phyloP scores from a whole-genome alignment of 257 asterid genomes.

The Euphrasia confusa region DNA sequence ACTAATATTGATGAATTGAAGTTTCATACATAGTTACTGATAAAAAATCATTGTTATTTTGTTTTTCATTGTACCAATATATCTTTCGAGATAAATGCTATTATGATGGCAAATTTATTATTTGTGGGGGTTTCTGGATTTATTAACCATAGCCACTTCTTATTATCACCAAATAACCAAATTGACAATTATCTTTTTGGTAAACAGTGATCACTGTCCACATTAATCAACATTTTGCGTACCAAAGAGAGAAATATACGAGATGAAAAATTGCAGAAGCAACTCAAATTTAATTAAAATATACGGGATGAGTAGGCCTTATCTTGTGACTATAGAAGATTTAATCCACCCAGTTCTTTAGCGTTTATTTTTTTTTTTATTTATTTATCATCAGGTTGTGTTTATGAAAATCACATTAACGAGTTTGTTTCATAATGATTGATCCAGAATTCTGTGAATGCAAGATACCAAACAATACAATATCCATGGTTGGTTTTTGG shows the following conservation, averaged over 20 bases:
- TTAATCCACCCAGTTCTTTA: conserved; percentile 8
- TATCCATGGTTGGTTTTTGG: conserved; percentile 98
- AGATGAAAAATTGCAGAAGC: background rate
- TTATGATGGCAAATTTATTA: background rate
- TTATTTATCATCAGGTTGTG: conserved; percentile 19
- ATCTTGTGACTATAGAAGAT: conserved; percentile 1
- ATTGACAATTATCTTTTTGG: conserved; percentile 9
- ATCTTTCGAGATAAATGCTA: conserved; percentile 1
- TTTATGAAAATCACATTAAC: conserved; percentile 21
- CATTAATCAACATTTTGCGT: conserved; percentile 7
- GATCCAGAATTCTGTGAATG: conserved; percentile 91
- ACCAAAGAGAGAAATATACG: background rate
- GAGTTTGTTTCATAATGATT: conserved; percentile 21
- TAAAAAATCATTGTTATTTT: conserved; percentile 2
- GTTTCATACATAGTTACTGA: conserved; percentile 21
- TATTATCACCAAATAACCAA: background rate
- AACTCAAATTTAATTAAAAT: background rate
- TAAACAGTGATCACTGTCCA: background rate
- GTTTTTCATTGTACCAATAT: background rate
- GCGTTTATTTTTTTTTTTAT: background rate
- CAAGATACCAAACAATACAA: conserved; percentile 89
- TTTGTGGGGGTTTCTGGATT: conserved; percentile 8
- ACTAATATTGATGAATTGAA: conserved; percentile 10
- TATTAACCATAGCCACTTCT: background rate
- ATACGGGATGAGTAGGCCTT: background rate